These are phyloP conservation scores for Boletus sp. DNA, from an alignment of 768 basidiomycete genomes.

Conservation along the genomic window DNA sequence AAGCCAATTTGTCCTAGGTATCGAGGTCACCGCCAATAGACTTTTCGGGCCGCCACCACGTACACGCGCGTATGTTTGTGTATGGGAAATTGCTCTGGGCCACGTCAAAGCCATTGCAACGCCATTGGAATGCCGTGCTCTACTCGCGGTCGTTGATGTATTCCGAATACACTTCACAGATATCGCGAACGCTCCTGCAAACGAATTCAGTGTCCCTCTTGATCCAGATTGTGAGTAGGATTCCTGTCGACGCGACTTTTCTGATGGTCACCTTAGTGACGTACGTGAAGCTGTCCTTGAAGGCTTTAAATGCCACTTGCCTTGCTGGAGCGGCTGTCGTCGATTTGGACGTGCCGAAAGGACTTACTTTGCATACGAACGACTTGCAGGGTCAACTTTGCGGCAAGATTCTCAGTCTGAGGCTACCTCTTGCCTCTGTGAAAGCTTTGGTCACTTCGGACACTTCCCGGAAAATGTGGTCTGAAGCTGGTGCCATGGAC, in stretches of 20 bases:
- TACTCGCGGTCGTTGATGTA: slow-evolving; percentile 51
- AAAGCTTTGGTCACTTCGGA: slow-evolving; percentile 49
- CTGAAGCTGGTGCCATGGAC: slow-evolving; percentile 55
- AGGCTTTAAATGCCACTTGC: slow-evolving; percentile 54
- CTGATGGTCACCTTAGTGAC: slow-evolving; percentile 55
- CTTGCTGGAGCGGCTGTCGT: slow-evolving; percentile 50
- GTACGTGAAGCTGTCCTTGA: slow-evolving; percentile 68
- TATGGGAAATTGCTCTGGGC: slow-evolving; percentile 88
- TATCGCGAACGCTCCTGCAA: slow-evolving; percentile 74
- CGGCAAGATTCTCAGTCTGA: slow-evolving; percentile 59
- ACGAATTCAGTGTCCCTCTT: slow-evolving; percentile 53
- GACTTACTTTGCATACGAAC: slow-evolving; percentile 67
- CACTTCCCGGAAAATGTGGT: slow-evolving; percentile 49
- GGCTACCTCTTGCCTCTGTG: slow-evolving; percentile 47
- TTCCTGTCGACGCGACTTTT: background rate
- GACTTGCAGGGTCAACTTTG: slow-evolving; percentile 69
- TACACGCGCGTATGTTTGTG: slow-evolving; percentile 82
- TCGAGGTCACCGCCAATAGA: slow-evolving; percentile 79
- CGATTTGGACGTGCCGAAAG: slow-evolving; percentile 51
- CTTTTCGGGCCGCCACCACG: slow-evolving; percentile 87
- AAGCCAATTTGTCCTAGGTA: slow-evolving; percentile 39
- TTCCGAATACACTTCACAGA: slow-evolving; percentile 75
- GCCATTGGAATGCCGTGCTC: slow-evolving; percentile 46
- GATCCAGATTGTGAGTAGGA: slow-evolving; percentile 73
- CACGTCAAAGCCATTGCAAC: slow-evolving; percentile 54